These are phyloP conservation scores for Solanum arcanum DNA, from an alignment of 257 asterid genomes.

Conservation along the genomic window DNA sequence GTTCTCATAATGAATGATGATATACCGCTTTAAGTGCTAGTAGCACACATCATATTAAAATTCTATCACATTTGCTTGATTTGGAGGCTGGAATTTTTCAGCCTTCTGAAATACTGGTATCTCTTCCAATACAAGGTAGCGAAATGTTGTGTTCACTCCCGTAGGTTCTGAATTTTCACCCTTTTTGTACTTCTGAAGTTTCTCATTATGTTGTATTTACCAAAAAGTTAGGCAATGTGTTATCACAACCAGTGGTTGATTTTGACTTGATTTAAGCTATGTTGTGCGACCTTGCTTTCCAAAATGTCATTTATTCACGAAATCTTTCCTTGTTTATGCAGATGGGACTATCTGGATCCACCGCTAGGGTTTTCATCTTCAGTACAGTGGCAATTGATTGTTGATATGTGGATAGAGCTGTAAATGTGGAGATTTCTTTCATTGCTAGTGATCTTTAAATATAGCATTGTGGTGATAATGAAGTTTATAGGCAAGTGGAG, in stretches of 20 bases:
- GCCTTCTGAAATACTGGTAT: neutral
- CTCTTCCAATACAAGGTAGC: neutral
- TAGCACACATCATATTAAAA: neutral
- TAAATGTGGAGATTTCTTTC: conserved; percentile 13
- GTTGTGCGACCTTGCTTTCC: neutral
- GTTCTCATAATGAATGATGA: neutral
- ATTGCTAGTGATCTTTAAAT: neutral
- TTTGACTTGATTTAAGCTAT: neutral
- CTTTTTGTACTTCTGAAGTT: neutral
- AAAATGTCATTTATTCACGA: neutral
- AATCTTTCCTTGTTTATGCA: neutral
- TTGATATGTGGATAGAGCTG: conserved; percentile 9
- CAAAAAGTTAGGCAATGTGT: neutral
- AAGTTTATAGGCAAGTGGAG: neutral
- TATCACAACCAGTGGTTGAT: neutral
- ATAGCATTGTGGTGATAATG: neutral
- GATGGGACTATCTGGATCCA: neutral
- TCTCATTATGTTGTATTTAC: neutral
- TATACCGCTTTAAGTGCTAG: neutral
- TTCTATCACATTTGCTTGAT: neutral
- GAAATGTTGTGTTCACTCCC: neutral
- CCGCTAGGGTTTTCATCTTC: neutral
- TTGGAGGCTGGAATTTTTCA: neutral
- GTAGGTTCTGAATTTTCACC: neutral
- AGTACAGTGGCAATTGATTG: neutral